These are phyloP conservation scores for Auricularia sp. DNA, from an alignment of 768 basidiomycete genomes.

Conservation along the genomic window DNA sequence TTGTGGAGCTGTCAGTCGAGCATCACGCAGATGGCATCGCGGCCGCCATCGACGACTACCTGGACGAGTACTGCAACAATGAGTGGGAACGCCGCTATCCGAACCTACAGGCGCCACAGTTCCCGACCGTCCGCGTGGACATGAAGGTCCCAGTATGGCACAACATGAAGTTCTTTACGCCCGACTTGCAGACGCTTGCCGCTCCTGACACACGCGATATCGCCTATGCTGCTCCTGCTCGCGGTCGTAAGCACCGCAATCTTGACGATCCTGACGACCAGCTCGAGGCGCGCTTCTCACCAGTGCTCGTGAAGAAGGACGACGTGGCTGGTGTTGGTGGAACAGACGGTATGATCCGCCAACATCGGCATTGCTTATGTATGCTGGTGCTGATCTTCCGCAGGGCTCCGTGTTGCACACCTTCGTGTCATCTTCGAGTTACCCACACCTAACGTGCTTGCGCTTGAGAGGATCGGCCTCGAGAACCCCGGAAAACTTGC, in stretches of 20 bases:
- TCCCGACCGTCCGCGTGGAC: background rate
- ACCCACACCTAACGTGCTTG: background rate
- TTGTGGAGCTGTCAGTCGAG: background rate
- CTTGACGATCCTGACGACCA: background rate
- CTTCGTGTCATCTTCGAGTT: background rate
- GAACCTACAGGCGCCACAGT: background rate
- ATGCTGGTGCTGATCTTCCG: background rate
- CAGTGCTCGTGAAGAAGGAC: background rate
- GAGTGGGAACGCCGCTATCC: background rate
- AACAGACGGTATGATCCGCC: background rate
- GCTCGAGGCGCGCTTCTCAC: background rate
- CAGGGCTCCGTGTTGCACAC: background rate
- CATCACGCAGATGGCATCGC: background rate
- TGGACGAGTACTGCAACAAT: background rate
- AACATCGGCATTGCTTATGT: background rate
- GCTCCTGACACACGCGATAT: constrained; percentile 13
- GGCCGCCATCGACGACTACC: background rate
- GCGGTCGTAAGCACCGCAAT: constrained; percentile 1
- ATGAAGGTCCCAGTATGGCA: constrained; percentile 15
- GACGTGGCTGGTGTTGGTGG: background rate
- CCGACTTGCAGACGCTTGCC: constrained; percentile 19
- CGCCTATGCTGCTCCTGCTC: constrained; percentile 12
- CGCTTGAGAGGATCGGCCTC: background rate
- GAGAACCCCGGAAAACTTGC: background rate
- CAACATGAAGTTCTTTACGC: constrained; percentile 20